These are phyloP conservation scores for Vachellia collinsii DNA, from an alignment of 306 rosid species.

Conservation along the genomic window DNA sequence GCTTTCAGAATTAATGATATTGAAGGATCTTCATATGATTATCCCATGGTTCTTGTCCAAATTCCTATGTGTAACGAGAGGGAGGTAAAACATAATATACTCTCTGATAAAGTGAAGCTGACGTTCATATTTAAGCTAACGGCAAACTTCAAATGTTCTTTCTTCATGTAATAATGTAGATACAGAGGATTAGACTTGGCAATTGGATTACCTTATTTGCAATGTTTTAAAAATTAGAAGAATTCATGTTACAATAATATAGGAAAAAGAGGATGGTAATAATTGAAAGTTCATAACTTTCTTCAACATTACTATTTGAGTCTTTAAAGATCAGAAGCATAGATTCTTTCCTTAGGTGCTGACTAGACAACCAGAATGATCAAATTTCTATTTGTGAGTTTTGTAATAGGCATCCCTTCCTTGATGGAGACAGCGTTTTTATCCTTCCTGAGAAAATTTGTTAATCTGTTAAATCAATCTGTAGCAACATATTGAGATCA, in stretches of 20 bases:
- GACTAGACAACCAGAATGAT: not conserved
- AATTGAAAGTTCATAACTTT: not conserved
- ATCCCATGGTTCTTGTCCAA: slow-evolving; percentile 92
- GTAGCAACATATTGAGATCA: slow-evolving; percentile 18
- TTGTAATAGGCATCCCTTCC: too few species aligned
- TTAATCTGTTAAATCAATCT: slow-evolving; percentile 3
- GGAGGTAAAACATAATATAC: slow-evolving; percentile 61
- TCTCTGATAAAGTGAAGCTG: slow-evolving; percentile 16
- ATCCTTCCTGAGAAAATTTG: slow-evolving; percentile 7
- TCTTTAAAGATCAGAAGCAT: slow-evolving; percentile 26
- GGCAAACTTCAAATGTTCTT: slow-evolving; percentile 13
- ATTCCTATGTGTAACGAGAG: slow-evolving; percentile 95
- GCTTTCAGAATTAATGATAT: slow-evolving; percentile 60
- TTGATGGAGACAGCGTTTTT: not conserved
- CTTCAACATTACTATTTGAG: slow-evolving; percentile 12
- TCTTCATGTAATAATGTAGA: slow-evolving; percentile 5
- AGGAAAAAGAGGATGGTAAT: not conserved
- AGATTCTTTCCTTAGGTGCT: slow-evolving; percentile 1
- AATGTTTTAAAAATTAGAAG: slow-evolving; percentile 20
- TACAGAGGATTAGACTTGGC: slow-evolving; percentile 4
- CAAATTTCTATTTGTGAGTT: not conserved
- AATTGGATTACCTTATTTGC: slow-evolving; percentile 17
- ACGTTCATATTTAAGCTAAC: slow-evolving; percentile 1
- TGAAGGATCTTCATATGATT: slow-evolving; percentile 60
- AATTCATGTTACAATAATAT: not conserved